Evolutionary conservation across 139 green algal species (phyloP), one percentile per base, ranked within the genome.

Genomic region (Parachlorella kessleri): DNA sequence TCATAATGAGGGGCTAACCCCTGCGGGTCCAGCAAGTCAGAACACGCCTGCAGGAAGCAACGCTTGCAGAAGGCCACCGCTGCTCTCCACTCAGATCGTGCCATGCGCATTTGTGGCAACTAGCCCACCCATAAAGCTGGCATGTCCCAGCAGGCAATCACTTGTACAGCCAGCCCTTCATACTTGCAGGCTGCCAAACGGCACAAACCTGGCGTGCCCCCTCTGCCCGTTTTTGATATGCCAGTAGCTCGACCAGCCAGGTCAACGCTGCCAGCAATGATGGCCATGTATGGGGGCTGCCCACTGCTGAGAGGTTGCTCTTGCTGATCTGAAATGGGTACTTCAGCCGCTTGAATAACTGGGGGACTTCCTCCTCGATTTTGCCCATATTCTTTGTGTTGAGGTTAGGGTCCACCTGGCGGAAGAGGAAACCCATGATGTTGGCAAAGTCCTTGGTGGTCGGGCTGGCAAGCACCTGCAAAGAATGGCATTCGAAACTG

Each of bases 291-390:
- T 98, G 94, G 1, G 95, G 93, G 75, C 83, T 93, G 72, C 95
- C 95, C 2, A 98, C 94, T 1, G 95, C 93, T 70, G 93, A 95
- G 66, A 98, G 83, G 28, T 92, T 92, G 42, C 77, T 92, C 78
- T 98, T 98, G 85, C 77, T 92, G 85, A 98, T 96, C 42, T 89
- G 84, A 75, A 98, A 98, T 7, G 95, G 95, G 82, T 98, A 98
- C 54, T 90, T 86, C 28, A 98, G 86, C 36, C 93, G 90, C 88
- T 98, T 98, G 88, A 97, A 98, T 39, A 98, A 83, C 32, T 85
- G 66, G 4, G 94, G 94, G 8, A 97, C 91, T 66, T 97, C 93
- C 35, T 96, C 92, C 77, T 97, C 93, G 21, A 95, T 84, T 76
- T 98, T 97, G 69, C 86, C 86, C 53, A 90, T 89, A 2, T 85